These are phyloP conservation scores for Euphorbia tirucalli DNA, from an alignment of 345 rosid species.

Conservation along the genomic window DNA sequence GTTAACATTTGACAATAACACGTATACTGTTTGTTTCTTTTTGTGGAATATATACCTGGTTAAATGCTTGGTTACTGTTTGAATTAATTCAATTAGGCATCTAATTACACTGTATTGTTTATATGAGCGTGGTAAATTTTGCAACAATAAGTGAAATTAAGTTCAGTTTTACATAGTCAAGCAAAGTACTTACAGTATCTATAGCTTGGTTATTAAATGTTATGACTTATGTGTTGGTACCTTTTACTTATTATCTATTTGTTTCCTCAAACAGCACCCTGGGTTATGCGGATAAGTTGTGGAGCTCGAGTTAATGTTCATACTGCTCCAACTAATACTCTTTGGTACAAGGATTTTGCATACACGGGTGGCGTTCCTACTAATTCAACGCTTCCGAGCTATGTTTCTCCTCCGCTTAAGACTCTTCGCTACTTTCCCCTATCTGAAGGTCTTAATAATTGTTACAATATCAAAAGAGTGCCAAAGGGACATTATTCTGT, in stretches of 20 bases:
- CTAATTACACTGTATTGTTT: not conserved
- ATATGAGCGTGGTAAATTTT: too few relatives aligned
- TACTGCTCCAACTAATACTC: conserved; percentile 70
- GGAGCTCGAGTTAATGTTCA: conserved; percentile 65
- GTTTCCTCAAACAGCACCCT: conserved; percentile 53
- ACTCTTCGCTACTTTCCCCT: conserved; percentile 89
- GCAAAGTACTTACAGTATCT: not conserved
- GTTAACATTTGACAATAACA: not conserved
- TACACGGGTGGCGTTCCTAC: conserved; percentile 87
- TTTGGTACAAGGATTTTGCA: conserved; percentile 87
- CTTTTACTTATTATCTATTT: not conserved
- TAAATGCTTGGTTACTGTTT: not conserved
- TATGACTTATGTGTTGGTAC: not conserved
- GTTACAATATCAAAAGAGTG: conserved; percentile 66
- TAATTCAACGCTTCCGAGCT: conserved; percentile 54
- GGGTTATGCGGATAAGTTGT: conserved; percentile 87
- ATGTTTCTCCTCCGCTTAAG: conserved; percentile 60
- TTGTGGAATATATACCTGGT: not conserved
- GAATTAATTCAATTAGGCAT: not conserved
- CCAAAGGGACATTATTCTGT: conserved; percentile 83
- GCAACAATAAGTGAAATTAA: not conserved
- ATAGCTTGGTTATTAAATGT: not conserved
- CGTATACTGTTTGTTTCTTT: not conserved
- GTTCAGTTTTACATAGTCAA: not conserved
- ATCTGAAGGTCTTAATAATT: conserved; percentile 86